These are phyloP conservation scores for Dactylorhiza incarnata DNA, from an alignment of 106 monocot species.

Conservation along the genomic window DNA sequence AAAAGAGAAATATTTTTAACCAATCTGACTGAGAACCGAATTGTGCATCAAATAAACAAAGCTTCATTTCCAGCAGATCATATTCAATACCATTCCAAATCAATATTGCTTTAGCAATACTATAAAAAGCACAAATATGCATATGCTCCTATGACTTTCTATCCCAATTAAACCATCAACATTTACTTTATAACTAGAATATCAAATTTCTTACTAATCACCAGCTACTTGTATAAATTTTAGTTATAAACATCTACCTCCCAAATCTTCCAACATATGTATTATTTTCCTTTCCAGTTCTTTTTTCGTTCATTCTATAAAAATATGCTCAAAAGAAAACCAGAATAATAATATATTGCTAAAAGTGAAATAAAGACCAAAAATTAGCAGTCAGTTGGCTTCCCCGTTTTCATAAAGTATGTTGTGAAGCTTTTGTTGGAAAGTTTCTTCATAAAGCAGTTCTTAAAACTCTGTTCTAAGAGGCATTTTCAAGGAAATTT, in stretches of 20 bases:
- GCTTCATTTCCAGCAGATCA: neutral
- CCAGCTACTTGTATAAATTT: neutral
- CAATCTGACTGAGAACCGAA: neutral
- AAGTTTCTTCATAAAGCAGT: neutral
- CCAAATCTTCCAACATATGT: neutral
- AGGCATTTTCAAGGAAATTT: neutral
- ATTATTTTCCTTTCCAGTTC: neutral
- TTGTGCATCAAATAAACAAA: neutral
- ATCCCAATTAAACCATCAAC: neutral
- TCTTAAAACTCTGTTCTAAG: neutral
- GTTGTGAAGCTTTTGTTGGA: neutral
- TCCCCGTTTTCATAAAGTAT: neutral
- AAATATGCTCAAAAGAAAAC: neutral
- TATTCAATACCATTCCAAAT: neutral
- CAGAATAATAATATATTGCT: neutral
- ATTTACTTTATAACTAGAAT: neutral
- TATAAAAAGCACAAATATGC: neutral
- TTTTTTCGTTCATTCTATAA: neutral
- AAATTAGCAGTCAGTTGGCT: neutral
- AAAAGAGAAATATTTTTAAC: neutral
- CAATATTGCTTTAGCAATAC: neutral
- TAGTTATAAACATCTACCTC: neutral
- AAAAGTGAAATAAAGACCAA: neutral
- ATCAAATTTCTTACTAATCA: neutral
- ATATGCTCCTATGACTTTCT: neutral